Base-by-base conservation (phyloP, 352 stramenopile genomes). In the Globisporangium okanoganense region DNA sequence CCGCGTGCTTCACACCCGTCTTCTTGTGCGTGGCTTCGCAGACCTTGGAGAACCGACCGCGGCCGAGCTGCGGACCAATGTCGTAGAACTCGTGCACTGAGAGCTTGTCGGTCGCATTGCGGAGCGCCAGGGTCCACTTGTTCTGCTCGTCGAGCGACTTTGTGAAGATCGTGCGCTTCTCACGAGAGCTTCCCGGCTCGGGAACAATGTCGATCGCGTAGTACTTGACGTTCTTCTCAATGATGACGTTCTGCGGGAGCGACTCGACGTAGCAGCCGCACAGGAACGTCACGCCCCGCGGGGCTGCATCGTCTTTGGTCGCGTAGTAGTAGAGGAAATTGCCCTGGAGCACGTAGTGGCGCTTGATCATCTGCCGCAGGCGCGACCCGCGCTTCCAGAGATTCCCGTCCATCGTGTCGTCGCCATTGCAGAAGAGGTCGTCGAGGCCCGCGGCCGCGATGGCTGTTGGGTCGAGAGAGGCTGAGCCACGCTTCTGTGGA, bases 291-390 rank as follows among this genome's bases (percentile, higher is more conserved):
- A 92, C 85, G 5, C 79, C 85, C 2, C 84, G 79, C 35, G 85
- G 85, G 24, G 76, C 79, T 2, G 82, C 80, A 49, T 94, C 85
- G n/a, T 90, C 82, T 16, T 75, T 72, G 16, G 65, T 81, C 77
- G 81, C 71, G 60, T 94, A 95, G 61, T 92, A 94, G 69, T 95
- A 95, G 22, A 95, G 78, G 55, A 96, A 96, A 45, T 91, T 94
- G 63, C 86, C 87, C 61, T 95, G 85, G 16, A 96, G 66, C 22
- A 88, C 79, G 69, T 94, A 94, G 65, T 93, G 77, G 35, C 83
- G 78, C 66, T 88, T 91, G 70, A 88, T 93, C 85, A 95, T 94
- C 45, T 92, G 83, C 2, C 87, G 82, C n/a, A 95, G 67, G 13
- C 83, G 80, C 18, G 75, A 81, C 24, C 84, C 86, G 4, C 82